Evolutionary conservation across 352 stramenopile genomes (phyloP), one percentile per base, ranked within the genome.

Genomic region (Phytopythium litorale): DNA sequence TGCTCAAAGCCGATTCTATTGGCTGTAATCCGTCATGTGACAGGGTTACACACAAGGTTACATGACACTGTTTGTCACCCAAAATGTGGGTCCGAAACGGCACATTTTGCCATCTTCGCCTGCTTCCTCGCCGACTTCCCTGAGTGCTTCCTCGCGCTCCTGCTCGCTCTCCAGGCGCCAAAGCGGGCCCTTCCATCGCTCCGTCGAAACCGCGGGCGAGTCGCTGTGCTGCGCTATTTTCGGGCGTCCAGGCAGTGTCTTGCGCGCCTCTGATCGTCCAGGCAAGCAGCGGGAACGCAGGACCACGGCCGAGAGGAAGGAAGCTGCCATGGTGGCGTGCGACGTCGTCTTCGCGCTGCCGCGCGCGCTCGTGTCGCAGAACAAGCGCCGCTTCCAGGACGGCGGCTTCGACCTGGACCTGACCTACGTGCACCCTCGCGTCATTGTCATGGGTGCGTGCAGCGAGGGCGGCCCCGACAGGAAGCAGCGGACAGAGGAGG

Each of bases 381-480:
- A 92, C 76, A 92, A 89, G 60, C 72, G 75, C 18, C 80, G 83
- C 56, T 90, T 78, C 62, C 70, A 77, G 42, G 55, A 79, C 42
- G 71, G 78, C 48, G 81, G 79, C 56, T 92, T 79, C 46, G 78
- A 90, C 62, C 68, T 92, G 25, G 83, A 92, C 54, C 70, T 92
- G 64, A 77, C 73, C 63, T 92, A 90, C 64, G 56, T 92, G 56
- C 79, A 90, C 60, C 80, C 80, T 57, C 83, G 83, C 30, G 49
- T 92, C 45, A 84, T 92, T 57, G 81, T 92, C 67, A 91, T 91
- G 82, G 80, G 82, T 91, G 45, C 5, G 75, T 64, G 18, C 58
- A 32, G 13, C 8, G 28, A 4, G 28, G 28, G 28, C 28, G 3
- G 28, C 28, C 28, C 5, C 0, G 28, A 4, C 28, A 7, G 28